phyloP scores from a whole-genome alignment of 441 rosid species.

The Codiaeum variegatum region DNA sequence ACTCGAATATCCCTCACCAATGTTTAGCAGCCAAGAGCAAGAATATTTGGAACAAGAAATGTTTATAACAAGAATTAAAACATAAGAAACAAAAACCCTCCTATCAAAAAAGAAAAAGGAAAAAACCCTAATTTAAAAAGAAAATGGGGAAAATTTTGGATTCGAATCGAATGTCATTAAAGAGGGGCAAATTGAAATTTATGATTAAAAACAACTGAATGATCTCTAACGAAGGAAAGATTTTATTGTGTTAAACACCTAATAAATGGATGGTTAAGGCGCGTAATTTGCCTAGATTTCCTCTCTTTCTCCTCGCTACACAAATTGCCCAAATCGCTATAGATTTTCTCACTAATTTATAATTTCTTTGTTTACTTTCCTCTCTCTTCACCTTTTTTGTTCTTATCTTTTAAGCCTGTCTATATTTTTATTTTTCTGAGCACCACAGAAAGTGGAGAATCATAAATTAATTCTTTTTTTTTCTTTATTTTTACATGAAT shows the following conservation, averaged over 20 bases:
- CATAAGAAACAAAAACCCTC: slow-evolving; percentile 2
- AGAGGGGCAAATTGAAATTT: background rate
- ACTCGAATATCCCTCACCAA: slow-evolving; percentile 10
- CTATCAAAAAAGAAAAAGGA: background rate
- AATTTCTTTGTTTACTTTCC: background rate
- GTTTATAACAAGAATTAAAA: background rate
- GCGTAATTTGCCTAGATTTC: background rate
- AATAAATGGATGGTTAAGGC: slow-evolving; percentile 3
- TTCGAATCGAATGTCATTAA: background rate
- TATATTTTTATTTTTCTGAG: background rate
- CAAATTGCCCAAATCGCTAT: background rate
- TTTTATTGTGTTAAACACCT: background rate
- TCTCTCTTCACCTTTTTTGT: no score
- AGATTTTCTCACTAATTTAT: background rate
- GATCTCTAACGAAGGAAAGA: background rate
- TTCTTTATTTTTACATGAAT: background rate
- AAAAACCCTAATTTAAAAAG: no score
- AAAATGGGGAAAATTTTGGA: no score
- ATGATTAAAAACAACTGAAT: background rate
- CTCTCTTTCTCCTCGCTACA: background rate
- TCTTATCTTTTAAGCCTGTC: background rate
- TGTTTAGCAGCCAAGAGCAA: background rate
- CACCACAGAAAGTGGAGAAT: background rate
- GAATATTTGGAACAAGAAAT: background rate
- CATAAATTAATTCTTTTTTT: background rate